phyloP scores from a whole-genome alignment of 2,329 filamentous ascomycete genomes.

The Pseudogymnoascus sp. region DNA sequence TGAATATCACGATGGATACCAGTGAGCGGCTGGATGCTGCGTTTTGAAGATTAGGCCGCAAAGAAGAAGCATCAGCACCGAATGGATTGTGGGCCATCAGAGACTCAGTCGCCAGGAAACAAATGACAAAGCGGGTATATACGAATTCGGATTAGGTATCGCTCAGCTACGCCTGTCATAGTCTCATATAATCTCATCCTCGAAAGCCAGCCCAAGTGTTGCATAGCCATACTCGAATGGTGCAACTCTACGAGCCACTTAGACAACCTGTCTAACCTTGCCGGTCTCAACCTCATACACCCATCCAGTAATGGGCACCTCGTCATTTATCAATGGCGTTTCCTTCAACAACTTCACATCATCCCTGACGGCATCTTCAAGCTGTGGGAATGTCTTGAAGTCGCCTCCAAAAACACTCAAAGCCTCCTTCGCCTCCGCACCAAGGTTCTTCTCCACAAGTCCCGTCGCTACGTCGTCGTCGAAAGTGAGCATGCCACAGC shows the following conservation, averaged over 20 bases:
- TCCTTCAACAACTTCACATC: constrained; percentile 60
- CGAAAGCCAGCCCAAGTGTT: background rate
- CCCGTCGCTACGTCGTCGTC: constrained; percentile 50
- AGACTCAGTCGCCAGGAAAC: background rate
- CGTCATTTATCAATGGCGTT: constrained; percentile 53
- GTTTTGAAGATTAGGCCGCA: background rate
- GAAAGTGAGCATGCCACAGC: constrained; percentile 68
- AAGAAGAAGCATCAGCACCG: background rate
- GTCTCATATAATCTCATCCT: background rate
- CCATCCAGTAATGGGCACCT: constrained; percentile 62
- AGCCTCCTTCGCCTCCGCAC: constrained; percentile 32
- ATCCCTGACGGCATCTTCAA: constrained; percentile 57
- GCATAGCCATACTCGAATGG: background rate
- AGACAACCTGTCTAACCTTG: constrained; percentile 47
- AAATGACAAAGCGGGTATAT: background rate
- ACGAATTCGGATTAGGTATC: background rate
- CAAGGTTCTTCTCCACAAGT: constrained; percentile 54
- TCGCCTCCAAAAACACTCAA: constrained; percentile 19
- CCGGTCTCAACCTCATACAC: constrained; percentile 74
- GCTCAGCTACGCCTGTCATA: constrained; percentile 1
- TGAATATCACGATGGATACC: background rate
- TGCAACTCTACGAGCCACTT: background rate
- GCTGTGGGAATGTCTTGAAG: constrained; percentile 45
- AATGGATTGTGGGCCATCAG: background rate
- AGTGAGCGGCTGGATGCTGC: background rate